A percentile compares a stretch with the other conserved stretches of the same genome.
phyloP scores from a whole-genome alignment of 2,329 filamentous ascomycete species.

The Samsoniella hepiali region DNA sequence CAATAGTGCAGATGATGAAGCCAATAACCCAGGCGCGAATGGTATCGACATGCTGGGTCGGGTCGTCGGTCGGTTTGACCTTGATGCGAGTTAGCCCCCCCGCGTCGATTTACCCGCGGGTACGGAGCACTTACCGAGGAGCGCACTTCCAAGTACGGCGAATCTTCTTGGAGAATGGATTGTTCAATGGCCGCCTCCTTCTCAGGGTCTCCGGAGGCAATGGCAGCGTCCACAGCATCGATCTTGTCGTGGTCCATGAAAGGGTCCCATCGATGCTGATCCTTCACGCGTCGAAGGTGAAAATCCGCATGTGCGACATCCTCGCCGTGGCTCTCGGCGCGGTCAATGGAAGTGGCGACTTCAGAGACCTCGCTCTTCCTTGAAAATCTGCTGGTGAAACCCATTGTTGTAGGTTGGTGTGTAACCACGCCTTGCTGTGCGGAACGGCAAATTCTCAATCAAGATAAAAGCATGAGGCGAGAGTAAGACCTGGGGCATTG shows the following conservation, averaged over 20 bases:
- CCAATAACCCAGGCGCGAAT: conserved; percentile 60
- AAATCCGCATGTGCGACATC: conserved; percentile 2
- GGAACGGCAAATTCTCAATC: neutral
- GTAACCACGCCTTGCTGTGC: neutral
- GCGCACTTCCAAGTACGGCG: conserved; percentile 50
- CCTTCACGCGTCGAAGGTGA: conserved; percentile 8
- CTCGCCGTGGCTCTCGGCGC: neutral
- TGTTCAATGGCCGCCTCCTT: conserved; percentile 42
- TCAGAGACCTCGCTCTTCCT: neutral
- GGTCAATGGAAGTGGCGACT: neutral
- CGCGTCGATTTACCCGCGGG: neutral
- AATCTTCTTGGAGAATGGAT: conserved; percentile 47
- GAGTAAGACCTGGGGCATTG: neutral
- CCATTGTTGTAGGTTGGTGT: neutral
- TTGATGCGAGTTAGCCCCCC: neutral
- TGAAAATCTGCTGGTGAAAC: conserved; percentile 2
- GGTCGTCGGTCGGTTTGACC: conserved; percentile 15
- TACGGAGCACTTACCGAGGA: conserved; percentile 32
- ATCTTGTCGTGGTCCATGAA: conserved; percentile 50
- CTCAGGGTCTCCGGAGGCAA: conserved; percentile 39
- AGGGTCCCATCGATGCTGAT: conserved; percentile 48
- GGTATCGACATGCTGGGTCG: conserved; percentile 42
- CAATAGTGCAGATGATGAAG: conserved; percentile 53
- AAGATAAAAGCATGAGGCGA: neutral
- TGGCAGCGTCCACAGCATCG: conserved; percentile 45